phyloP scores from a whole-genome alignment of 208 protist genomes.

The Wallacemonas rigidus region DNA sequence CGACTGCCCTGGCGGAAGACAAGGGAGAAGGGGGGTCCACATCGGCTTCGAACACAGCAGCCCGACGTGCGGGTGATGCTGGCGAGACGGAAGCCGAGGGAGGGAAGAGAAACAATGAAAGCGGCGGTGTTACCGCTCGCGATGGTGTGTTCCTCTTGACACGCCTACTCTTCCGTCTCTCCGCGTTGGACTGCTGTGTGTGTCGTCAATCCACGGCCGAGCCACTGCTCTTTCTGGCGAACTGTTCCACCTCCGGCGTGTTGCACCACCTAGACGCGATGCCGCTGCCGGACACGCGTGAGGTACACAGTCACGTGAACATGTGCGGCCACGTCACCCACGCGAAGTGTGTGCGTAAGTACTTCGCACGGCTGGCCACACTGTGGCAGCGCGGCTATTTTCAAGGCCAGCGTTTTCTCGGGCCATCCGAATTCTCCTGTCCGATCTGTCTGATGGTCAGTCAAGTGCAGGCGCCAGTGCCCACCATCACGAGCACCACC shows the following conservation, averaged over 20 bases:
- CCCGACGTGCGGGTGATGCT: too few relatives aligned
- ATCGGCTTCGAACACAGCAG: too few relatives aligned
- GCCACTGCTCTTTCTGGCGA: conserved; percentile 38
- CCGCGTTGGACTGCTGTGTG: conserved; percentile 48
- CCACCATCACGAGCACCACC: conserved; percentile 26
- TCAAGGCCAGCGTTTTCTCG: conserved; percentile 39
- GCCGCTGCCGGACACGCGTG: conserved; percentile 15
- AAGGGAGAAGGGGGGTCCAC: background rate
- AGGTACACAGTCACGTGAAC: conserved; percentile 34
- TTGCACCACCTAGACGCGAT: conserved; percentile 22
- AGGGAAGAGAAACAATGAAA: background rate
- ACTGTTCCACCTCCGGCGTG: conserved; percentile 37
- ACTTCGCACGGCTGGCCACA: conserved; percentile 43
- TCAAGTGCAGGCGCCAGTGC: conserved; percentile 58
- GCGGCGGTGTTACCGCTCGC: background rate
- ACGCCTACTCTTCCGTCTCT: conserved; percentile 33
- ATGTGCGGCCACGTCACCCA: conserved; percentile 55
- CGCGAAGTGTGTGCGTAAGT: conserved; percentile 32
- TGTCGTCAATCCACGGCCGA: conserved; percentile 30
- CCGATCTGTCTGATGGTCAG: conserved; percentile 73
- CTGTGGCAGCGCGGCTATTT: conserved; percentile 42
- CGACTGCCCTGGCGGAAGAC: conserved; percentile 23
- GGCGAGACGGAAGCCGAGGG: too few relatives aligned
- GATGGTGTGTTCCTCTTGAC: conserved; percentile 17
- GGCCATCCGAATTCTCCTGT: conserved; percentile 61